Base-by-base conservation (phyloP, 2,329 filamentous ascomycete genomes). In the Bipolaris cookei region DNA sequence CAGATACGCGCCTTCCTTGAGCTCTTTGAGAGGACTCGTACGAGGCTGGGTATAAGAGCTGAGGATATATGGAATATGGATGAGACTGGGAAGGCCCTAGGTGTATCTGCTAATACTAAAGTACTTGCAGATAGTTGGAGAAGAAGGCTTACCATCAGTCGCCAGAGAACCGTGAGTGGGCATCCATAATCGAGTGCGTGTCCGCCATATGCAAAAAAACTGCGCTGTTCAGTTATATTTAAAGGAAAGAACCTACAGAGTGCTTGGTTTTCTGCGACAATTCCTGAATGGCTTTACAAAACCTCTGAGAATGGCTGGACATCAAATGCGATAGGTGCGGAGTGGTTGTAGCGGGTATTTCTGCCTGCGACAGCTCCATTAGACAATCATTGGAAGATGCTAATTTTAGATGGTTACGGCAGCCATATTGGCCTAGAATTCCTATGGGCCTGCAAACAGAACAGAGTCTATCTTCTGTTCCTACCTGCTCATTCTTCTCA, bases 131-230 rank as follows among this genome's bases (percentile, higher is more conserved):
- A n/a, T n/a, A n/a, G n/a, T n/a, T n/a, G n/a, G n/a, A n/a, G n/a
- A n/a, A n/a, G n/a, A n/a, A n/a, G n/a, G n/a, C n/a, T n/a, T n/a
- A n/a, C n/a, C n/a, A n/a, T n/a, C n/a, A n/a, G n/a, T n/a, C n/a
- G n/a, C n/a, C 39, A 58, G 58, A 64, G 43, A 58, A 64, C 51
- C 51, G 45, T 8, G 56, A 62, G 51, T 64, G 49, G 61, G 61
- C 54, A 13, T 57, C 47, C 13, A 57, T 58, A 46, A 42, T 59
- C 11, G 43, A 61, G 54, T 52, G 38, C n/a, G 38, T 41, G 38
- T 41, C 20, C 6, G 38, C 38, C n/a, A n/a, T n/a, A n/a, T n/a
- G n/a, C n/a, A n/a, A 42, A 48, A 18, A 35, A 48, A 48, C 45
- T 48, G 6, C 45, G 45, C 30, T 34, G 25, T 10, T 3, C 13